Evolutionary conservation across 371 early-diverging fungal genomes (phyloP).

Genomic region (Racocetra persica): DNA sequence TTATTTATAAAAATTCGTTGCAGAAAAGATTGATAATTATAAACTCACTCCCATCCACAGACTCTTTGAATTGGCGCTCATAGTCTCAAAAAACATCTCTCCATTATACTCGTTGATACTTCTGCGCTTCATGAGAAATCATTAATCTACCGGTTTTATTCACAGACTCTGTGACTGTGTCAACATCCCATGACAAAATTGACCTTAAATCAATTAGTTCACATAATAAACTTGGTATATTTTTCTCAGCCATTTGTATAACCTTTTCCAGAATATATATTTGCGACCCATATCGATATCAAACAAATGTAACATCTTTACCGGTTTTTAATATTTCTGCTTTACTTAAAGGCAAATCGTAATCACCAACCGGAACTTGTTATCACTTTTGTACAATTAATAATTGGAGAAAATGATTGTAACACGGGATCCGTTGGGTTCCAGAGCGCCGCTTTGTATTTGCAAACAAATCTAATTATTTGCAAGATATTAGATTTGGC

Average conservation of each 20-base stretch:
- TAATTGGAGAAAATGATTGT: no score
- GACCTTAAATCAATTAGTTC: slow-evolving; percentile 96
- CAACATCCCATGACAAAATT: slow-evolving; percentile 94
- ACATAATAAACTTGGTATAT: slow-evolving; percentile 87
- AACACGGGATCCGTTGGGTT: no score
- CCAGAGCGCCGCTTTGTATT: no score
- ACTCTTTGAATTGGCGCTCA: slow-evolving; percentile 90
- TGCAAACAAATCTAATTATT: no score
- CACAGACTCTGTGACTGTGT: slow-evolving; percentile 92
- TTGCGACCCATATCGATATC: slow-evolving; percentile 96
- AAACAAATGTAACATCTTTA: slow-evolving; percentile 91
- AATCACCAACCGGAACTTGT: slow-evolving; percentile 94
- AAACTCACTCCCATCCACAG: slow-evolving; percentile 78
- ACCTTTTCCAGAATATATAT: slow-evolving; percentile 93
- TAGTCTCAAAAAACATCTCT: slow-evolving; percentile 81
- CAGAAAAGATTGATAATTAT: slow-evolving; percentile 45
- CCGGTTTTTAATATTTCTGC: slow-evolving; percentile 93
- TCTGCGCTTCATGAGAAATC: slow-evolving; percentile 97
- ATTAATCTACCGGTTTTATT: slow-evolving; percentile 95
- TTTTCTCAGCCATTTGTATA: slow-evolving; percentile 85
- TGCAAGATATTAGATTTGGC: no score
- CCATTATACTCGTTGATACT: slow-evolving; percentile 91
- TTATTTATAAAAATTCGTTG: not conserved
- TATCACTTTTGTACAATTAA: no score
- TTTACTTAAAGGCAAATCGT: slow-evolving; percentile 90